Conservation (phyloP, 768 basidiomycete genomes). For the Tylopilus vinaceipallidus region DNA sequence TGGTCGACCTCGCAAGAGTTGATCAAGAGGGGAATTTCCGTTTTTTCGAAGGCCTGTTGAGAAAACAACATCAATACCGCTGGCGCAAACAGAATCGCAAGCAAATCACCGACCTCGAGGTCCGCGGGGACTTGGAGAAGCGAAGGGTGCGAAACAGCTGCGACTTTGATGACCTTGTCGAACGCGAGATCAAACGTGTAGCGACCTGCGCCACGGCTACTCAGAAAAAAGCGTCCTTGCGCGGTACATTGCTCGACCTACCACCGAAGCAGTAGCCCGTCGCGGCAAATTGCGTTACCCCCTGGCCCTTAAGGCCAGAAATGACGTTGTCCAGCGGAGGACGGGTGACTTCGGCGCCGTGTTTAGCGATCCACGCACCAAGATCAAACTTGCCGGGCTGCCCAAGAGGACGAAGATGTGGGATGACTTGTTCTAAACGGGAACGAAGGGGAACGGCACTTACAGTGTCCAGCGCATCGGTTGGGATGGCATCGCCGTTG, state of each 20-base stretch:
- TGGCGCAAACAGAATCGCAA: too few relatives aligned
- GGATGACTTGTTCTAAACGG: too few relatives aligned
- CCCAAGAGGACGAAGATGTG: neutral
- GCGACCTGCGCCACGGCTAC: too few relatives aligned
- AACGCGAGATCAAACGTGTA: constrained; percentile 20
- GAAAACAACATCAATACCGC: too few relatives aligned
- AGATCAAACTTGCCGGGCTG: constrained; percentile 27
- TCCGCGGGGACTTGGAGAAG: neutral
- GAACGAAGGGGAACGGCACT: neutral
- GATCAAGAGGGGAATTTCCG: too few relatives aligned
- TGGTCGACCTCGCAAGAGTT: too few relatives aligned
- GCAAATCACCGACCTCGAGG: neutral
- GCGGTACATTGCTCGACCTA: constrained; percentile 17
- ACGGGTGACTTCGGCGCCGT: constrained; percentile 40
- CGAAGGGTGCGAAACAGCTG: neutral
- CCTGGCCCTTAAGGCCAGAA: constrained; percentile 52
- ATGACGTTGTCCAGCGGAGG: constrained; percentile 57
- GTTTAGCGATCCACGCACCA: constrained; percentile 38
- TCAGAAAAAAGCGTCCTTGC: neutral
- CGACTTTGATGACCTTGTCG: neutral
- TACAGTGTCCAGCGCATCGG: constrained; percentile 16
- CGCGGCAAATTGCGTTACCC: constrained; percentile 56
- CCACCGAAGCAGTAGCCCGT: constrained; percentile 73
- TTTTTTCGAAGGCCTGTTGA: too few relatives aligned
- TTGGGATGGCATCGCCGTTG: constrained; percentile 25